Percentiles rank a stretch among this genome's conserved stretches.
Conservation (phyloP, 129 eudicot species). For the Gnaphalium uliginosum region DNA sequence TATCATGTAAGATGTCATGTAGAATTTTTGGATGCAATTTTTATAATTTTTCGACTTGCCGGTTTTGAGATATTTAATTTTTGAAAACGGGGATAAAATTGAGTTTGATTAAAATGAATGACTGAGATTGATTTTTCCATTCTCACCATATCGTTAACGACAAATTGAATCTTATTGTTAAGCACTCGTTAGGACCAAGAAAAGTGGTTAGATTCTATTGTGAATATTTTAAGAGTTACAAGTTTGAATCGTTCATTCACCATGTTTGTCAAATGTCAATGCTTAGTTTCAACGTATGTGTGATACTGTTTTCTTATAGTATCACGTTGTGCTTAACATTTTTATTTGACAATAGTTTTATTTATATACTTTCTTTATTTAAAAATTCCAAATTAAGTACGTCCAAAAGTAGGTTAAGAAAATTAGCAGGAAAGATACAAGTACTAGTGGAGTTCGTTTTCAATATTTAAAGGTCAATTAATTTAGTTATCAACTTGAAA, state of each 20-base stretch:
- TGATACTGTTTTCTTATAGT: neutral
- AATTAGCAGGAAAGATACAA: neutral
- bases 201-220: neutral
- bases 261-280: neutral
- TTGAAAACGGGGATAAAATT: too few species aligned
- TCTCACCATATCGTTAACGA: too few species aligned
- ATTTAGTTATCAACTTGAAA: neutral
- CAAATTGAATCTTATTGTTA: neutral
- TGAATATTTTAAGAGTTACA: neutral
- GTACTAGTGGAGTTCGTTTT: neutral
- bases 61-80: too few species aligned
- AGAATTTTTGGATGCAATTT: too few species aligned
- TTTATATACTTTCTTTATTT: neutral
- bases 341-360: too few species aligned
- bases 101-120: too few species aligned
- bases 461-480: neutral
- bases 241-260: neutral
- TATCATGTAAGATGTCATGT: too few species aligned
- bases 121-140: too few species aligned
- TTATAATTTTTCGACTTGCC: too few species aligned
- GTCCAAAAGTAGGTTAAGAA: conserved; percentile 10
- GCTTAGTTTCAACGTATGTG: neutral
- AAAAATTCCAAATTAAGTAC: neutral
- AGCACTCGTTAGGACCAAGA: too few species aligned
- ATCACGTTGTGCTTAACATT: neutral